Percentiles rank a stretch among this genome's conserved stretches.
These are phyloP conservation scores for Saccharomyces cerevisiae DNA, from an alignment of 805 yeast species.

Conservation along the genomic window DNA sequence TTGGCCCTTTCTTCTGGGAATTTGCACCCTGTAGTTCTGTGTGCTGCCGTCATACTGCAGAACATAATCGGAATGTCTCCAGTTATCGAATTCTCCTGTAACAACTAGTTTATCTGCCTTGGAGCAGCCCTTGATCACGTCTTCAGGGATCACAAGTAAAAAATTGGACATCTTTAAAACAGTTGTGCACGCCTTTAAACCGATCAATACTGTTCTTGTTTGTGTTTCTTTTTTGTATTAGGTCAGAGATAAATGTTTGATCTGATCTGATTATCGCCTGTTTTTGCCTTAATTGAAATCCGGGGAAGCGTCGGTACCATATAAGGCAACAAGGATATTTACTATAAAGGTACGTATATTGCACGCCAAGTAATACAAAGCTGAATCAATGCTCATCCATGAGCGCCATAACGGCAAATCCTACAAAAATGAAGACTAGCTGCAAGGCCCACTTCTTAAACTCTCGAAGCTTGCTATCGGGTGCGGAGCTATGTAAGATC, in stretches of 20 bases:
- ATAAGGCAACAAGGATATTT: neutral
- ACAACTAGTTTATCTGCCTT: conserved; percentile 4
- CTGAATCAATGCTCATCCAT: conserved; percentile 9
- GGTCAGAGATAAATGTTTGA: neutral
- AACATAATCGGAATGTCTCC: conserved; percentile 17
- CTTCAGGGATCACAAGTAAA: neutral
- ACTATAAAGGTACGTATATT: neutral
- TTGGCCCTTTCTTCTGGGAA: conserved; percentile 10
- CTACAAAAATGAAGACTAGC: conserved; percentile 41
- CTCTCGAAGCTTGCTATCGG: conserved; percentile 34
- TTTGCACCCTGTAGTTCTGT: conserved; percentile 12
- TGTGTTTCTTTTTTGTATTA: neutral
- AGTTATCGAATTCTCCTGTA: conserved; percentile 27
- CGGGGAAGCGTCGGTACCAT: neutral
- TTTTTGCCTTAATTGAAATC: neutral
- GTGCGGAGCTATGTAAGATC: conserved; percentile 39
- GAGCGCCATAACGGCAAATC: conserved; percentile 49
- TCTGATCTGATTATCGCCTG: neutral
- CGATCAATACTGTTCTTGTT: neutral
- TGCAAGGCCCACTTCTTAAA: conserved; percentile 38
- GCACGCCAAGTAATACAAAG: neutral
- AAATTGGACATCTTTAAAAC: neutral
- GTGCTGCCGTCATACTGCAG: conserved; percentile 8
- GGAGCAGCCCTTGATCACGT: neutral
- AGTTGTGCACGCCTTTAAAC: neutral